Percentiles rank a stretch among this genome's conserved stretches.
phyloP scores from a whole-genome alignment of 2,329 filamentous ascomycete species.

The Fusarium fujikuroi region DNA sequence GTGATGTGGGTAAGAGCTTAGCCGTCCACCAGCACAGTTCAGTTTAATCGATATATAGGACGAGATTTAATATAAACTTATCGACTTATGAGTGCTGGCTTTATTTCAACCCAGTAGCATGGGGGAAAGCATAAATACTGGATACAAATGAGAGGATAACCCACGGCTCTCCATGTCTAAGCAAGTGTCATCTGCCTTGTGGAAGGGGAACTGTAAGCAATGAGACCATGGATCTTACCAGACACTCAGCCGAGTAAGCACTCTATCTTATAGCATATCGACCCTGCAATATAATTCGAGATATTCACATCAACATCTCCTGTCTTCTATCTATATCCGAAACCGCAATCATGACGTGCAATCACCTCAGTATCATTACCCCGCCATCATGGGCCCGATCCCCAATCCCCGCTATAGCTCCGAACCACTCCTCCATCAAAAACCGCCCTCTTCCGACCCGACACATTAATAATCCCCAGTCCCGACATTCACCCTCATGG shows the following conservation, averaged over 20 bases:
- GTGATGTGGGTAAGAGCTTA: neutral
- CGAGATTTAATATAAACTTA: rapidly evolving
- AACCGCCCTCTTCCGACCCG: constrained; percentile 9
- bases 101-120: neutral
- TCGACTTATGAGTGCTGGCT: rapidly evolving
- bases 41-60: neutral
- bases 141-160: neutral
- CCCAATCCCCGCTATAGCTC: neutral
- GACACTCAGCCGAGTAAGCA: neutral
- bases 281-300: neutral
- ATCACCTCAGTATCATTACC: constrained; percentile 29
- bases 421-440: neutral
- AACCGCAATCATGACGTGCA: constrained; percentile 9
- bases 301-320: neutral
- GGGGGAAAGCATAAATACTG: no score
- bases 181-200: rapidly evolving
- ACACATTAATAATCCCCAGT: neutral
- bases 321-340: neutral
- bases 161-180: neutral
- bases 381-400: constrained; percentile 41
- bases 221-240: neutral
- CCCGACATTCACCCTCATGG: constrained; percentile 28
- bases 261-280: neutral
- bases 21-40: neutral
- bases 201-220: neutral